Percentiles rank a stretch among this genome's conserved stretches.
Conservation (phyloP, 106 monocot genomes). For the Platanthera zijinensis region DNA sequence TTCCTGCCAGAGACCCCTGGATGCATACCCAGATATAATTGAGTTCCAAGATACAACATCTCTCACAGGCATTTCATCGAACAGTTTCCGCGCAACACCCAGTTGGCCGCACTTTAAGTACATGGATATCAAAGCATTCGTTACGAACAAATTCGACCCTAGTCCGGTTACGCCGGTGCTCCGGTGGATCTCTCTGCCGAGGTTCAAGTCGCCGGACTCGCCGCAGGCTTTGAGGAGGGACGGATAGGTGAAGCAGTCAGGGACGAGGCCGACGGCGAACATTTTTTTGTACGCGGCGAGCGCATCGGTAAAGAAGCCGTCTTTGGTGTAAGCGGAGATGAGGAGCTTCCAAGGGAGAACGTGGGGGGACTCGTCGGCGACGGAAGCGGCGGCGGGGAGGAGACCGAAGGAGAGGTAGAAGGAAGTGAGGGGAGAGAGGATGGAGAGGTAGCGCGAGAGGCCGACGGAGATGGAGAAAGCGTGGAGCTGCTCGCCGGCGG, state of each 20-base stretch:
- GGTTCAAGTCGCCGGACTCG: slow-evolving; percentile 27
- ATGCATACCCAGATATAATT: slow-evolving; percentile 57
- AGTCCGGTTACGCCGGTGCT: slow-evolving; percentile 16
- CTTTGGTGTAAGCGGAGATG: slow-evolving; percentile 36
- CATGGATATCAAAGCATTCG: slow-evolving; percentile 60
- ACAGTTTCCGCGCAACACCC: slow-evolving; percentile 44
- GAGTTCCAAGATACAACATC: slow-evolving; percentile 74
- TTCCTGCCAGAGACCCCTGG: slow-evolving; percentile 31
- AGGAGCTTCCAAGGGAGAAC: slow-evolving; percentile 54
- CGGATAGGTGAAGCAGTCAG: slow-evolving; percentile 60
- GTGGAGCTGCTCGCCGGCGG: slow-evolving; percentile 57
- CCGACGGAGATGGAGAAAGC: slow-evolving; percentile 47
- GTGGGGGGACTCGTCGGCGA: slow-evolving; percentile 14
- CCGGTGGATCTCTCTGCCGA: slow-evolving; percentile 40
- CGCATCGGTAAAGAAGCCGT: slow-evolving; percentile 21
- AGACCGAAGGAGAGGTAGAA: slow-evolving; percentile 40
- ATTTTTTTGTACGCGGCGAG: slow-evolving; percentile 32
- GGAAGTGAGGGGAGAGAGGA: slow-evolving; percentile 31
- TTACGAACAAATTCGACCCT: slow-evolving; percentile 34
- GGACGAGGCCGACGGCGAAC: slow-evolving; percentile 24
- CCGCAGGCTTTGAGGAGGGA: slow-evolving; percentile 67
- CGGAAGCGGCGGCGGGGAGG: slow-evolving; percentile 24
- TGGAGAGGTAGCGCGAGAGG: slow-evolving; percentile 13
- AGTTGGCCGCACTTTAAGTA: slow-evolving; percentile 56
- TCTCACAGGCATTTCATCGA: slow-evolving; percentile 60